Evolutionary conservation across 2,329 filamentous ascomycete genomes (phyloP).

Genomic region (Botrytis galanthina): DNA sequence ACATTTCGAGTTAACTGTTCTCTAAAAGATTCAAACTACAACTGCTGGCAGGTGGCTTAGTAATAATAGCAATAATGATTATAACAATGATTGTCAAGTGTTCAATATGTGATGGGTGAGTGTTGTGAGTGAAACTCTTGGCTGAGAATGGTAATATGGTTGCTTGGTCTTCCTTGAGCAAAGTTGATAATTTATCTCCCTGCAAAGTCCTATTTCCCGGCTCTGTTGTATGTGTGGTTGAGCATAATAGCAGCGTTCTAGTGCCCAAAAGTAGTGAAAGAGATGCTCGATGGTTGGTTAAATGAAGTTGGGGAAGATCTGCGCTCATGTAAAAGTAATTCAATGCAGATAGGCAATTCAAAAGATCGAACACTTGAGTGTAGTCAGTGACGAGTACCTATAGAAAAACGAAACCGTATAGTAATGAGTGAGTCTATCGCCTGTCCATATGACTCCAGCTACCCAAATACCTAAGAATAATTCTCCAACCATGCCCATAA

Average conservation of each 20-base stretch:
- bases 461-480: not conserved
- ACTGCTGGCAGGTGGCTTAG: not conserved
- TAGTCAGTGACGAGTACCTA: not conserved
- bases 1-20: not conserved
- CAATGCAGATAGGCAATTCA: not conserved
- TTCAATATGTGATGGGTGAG: not conserved
- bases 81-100: not conserved
- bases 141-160: not conserved
- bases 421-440: too few relatives aligned
- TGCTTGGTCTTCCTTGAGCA: not conserved
- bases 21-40: not conserved
- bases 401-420: too few relatives aligned
- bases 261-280: not conserved
- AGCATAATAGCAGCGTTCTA: not conserved
- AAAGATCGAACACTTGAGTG: not conserved
- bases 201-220: too few relatives aligned
- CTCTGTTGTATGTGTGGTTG: not conserved
- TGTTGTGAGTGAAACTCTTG: not conserved
- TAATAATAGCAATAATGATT: too few relatives aligned
- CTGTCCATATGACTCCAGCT: not conserved
- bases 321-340: not conserved
- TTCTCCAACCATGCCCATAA: not conserved
- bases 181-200: not conserved
- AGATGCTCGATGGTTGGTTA: not conserved
- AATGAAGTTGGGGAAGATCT: not conserved